These are phyloP conservation scores for Leccinum obscurum DNA, from an alignment of 768 basidiomycete species.

Conservation along the genomic window DNA sequence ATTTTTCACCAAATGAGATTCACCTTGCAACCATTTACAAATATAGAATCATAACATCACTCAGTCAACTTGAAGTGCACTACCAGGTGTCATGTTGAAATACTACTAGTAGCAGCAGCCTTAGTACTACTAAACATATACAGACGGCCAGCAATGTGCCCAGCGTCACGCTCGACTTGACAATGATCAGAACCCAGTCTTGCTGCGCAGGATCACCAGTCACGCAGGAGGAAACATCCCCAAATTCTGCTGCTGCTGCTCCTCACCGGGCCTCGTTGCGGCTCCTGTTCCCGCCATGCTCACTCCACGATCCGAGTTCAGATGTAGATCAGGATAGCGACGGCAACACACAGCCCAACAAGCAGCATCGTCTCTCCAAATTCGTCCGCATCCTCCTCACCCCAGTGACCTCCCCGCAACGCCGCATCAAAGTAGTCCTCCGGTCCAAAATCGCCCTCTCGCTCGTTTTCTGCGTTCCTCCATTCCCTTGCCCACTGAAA, in stretches of 20 bases:
- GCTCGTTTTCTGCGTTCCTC: conserved; percentile 67
- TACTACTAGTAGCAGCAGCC: too few species aligned
- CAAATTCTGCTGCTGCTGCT: conserved; percentile 27
- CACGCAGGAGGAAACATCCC: conserved; percentile 58
- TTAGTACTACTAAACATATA: too few species aligned
- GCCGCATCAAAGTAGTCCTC: conserved; percentile 83
- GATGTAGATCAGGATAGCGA: conserved; percentile 75
- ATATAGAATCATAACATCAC: too few species aligned
- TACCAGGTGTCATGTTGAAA: too few species aligned
- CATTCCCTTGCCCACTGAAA: conserved; percentile 77
- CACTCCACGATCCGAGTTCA: conserved; percentile 77
- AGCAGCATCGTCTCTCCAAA: conserved; percentile 80
- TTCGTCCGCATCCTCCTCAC: conserved; percentile 67
- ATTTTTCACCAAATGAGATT: too few species aligned
- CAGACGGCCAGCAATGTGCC: too few species aligned
- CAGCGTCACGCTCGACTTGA: too few species aligned
- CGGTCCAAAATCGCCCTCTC: conserved; percentile 72
- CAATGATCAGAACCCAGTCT: conserved; percentile 55
- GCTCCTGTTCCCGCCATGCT: conserved; percentile 62
- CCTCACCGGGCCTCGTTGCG: conserved; percentile 35
- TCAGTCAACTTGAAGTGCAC: too few species aligned
- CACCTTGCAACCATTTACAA: too few species aligned
- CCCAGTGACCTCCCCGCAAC: conserved; percentile 56
- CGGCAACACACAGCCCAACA: conserved; percentile 66
- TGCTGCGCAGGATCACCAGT: conserved; percentile 58